Base-by-base conservation (phyloP, 2,329 filamentous ascomycete species). In the Pyrenophora graminea region DNA sequence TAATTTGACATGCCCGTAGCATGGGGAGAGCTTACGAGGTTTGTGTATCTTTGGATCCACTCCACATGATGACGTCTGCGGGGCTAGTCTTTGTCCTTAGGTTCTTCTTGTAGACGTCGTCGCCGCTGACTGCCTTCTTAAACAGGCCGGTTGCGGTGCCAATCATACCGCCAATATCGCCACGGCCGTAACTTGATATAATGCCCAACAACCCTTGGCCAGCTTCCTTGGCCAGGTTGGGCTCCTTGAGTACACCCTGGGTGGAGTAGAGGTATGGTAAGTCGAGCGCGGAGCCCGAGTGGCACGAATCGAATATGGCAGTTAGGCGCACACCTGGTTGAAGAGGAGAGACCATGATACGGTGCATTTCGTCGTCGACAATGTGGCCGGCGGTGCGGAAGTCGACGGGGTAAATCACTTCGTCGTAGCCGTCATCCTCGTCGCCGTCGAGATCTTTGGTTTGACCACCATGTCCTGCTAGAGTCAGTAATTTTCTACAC, bases 21-120 rank as follows among this genome's bases (percentile, higher is more conserved):
- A 25, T 15, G 43, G 37, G 19, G 19, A 30, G 5, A 86, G 33
- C 88, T 77, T 80, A 91, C 87, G 89, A 92, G 62, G 94, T 99
- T 76, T 97, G 94, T 55, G 87, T 85, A 70, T 99, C 94, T 76
- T 96, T 97, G 78, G 90, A 95, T 50, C 94, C 94, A 55, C 90
- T 96, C 89, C 92, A 96, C 90, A 97, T 96, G 71, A 99, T 85
- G 27, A 99, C 94, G 74, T 99, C 94, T 34, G 94, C 94, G 1
- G 92, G 88, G 47, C 89, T 94, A 13, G 94, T 97, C 78, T 95
- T 95, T 36, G 93, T 97, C 61, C 88, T 83, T 70, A 90, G 81
- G 56, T 92, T 90, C 71, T 85, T 86, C 76, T 95, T 83, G 74
- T 91, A 87, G 15, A 87, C 87, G 31, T 88, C 85, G 61, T 94